A percentile compares a stretch with the other conserved stretches of the same genome.
Conservation (phyloP, 2,329 filamentous ascomycete genomes). For the Colletotrichum eleusines region DNA sequence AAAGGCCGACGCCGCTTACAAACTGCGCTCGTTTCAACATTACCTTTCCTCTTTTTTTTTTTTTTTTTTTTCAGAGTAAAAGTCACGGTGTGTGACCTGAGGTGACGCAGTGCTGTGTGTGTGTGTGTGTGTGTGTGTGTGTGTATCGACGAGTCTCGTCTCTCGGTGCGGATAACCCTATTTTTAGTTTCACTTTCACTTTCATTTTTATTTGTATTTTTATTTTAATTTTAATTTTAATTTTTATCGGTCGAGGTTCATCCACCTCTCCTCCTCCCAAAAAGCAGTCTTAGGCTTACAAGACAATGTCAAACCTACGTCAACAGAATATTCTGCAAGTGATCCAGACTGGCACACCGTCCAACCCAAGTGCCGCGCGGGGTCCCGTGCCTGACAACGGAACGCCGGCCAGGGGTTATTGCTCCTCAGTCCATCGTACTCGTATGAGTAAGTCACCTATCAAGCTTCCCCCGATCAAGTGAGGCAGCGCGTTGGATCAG, state of each 20-base stretch:
- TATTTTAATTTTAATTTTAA: too few species aligned
- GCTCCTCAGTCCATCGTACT: not conserved
- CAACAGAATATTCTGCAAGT: not conserved
- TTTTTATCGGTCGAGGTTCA: not conserved
- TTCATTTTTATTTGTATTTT: too few species aligned
- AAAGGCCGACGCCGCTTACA: not conserved
- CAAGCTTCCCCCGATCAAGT: not conserved
- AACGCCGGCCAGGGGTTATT: constrained; percentile 27
- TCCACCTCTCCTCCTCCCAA: not conserved
- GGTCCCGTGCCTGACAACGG: constrained; percentile 25
- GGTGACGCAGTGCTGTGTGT: not conserved
- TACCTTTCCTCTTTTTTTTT: too few species aligned
- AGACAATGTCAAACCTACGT: not conserved
- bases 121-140: not conserved
- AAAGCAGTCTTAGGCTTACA: not conserved
- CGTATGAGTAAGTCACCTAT: not conserved
- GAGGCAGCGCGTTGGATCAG: not conserved
- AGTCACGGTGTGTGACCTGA: not conserved
- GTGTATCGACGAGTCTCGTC: not conserved
- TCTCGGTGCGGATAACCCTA: not conserved
- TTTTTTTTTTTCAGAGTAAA: too few species aligned
- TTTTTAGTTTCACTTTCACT: too few species aligned
- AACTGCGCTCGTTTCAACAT: too few species aligned
- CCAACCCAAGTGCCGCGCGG: constrained; percentile 9
- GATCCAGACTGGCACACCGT: not conserved